phyloP scores from a whole-genome alignment of 805 yeast genomes.

The Monosporozyma solicola region DNA sequence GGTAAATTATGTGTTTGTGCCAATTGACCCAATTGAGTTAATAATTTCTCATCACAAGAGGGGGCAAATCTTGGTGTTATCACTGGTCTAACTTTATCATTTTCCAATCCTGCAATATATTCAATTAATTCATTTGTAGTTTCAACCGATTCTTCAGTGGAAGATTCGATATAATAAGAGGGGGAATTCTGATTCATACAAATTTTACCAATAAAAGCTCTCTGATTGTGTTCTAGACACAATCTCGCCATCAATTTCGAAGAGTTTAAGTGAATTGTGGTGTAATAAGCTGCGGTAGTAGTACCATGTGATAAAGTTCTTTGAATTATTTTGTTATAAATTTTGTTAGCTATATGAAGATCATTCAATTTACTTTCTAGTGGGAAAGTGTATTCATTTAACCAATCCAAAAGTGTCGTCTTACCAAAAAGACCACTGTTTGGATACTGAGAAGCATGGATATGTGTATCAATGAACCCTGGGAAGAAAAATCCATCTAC shows the following conservation, averaged over 20 bases:
- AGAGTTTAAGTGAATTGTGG: conserved; percentile 74
- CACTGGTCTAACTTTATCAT: conserved; percentile 56
- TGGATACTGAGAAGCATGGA: conserved; percentile 80
- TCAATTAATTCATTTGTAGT: conserved; percentile 50
- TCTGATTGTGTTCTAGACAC: conserved; percentile 60
- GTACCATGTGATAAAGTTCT: conserved; percentile 76
- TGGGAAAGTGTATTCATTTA: conserved; percentile 80
- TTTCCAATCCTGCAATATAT: conserved; percentile 41
- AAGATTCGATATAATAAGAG: conserved; percentile 50
- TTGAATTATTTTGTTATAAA: conserved; percentile 59
- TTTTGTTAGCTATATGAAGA: conserved; percentile 42
- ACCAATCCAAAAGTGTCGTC: conserved; percentile 82
- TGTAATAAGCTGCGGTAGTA: conserved; percentile 85
- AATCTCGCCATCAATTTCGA: conserved; percentile 69
- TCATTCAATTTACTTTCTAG: conserved; percentile 62
- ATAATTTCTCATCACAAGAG: conserved; percentile 57
- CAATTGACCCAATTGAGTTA: conserved; percentile 55
- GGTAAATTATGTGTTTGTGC: conserved; percentile 43
- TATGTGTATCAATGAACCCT: conserved; percentile 76
- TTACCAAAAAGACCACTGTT: conserved; percentile 78
- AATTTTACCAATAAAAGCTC: conserved; percentile 87
- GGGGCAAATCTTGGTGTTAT: conserved; percentile 94
- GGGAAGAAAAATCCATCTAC: conserved; percentile 56
- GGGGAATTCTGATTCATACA: conserved; percentile 89
- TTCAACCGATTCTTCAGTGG: conserved; percentile 42